Base-by-base conservation (phyloP, 257 asterid genomes). In the Forsythia suspensa region DNA sequence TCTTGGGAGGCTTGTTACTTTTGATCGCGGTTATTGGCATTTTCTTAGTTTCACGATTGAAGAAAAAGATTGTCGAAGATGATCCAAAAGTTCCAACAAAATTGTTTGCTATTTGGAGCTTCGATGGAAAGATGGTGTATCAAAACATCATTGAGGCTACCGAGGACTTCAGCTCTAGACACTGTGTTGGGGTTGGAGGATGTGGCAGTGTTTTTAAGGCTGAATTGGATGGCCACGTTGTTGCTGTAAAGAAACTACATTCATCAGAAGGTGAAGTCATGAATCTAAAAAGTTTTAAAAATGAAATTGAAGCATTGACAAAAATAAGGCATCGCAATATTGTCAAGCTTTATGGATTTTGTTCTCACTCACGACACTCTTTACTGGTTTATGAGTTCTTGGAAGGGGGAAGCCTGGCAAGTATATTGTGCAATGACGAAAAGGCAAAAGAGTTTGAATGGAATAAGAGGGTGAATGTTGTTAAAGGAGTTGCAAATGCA, bases 171-270 rank as follows among this genome's bases (percentile, higher is more conserved):
- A 42, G 48, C 48, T 10, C 59, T 7, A 74, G 9, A 29, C 70
- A 52, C 74, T 84, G 88, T 77, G 79, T 85, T 3, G 87, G 88
- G 13, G 67, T 52, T 37, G 91, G 89, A 52, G 85, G 85, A 20
- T 39, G 73, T 36, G 88, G 86, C 41, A 85, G 81, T 71, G 88
- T 88, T 6, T 76, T 40, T 59, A 87, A 61, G 66, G 87, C 81
- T 12, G 78, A 80, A 42, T 73, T 82, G 34, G 15, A 70, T 10
- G 72, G 72, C 63, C 80, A 84, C 36, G 81, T 87, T 36, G 81
- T 82, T 39, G 87, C 88, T 3, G 83, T 85, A 15, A 85, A 87
- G 76, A 82, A 81, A 41, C 68, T 84, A 44, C 82, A 84, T 16
- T 39, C 46, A 59, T 18, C 78, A 34, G 87, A 73, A 16, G 59